Conservation (phyloP, 495 filamentous ascomycete species). For the Penicillium macrosclerotiorum region DNA sequence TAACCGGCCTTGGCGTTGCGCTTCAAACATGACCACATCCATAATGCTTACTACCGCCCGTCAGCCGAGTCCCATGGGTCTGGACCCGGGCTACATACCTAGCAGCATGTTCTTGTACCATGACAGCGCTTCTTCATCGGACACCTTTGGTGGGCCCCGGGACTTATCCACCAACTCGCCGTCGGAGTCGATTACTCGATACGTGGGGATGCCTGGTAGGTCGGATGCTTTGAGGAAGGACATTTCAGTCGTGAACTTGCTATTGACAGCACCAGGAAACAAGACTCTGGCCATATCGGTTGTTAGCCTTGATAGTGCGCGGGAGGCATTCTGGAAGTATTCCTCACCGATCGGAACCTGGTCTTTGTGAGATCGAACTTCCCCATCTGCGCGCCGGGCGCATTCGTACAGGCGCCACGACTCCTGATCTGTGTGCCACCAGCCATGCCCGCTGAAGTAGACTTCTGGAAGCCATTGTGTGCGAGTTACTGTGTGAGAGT, state of each 20-base stretch:
- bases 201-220: constrained; percentile 74
- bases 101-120: constrained; percentile 69
- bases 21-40: constrained; percentile 93
- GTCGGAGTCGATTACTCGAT: constrained; percentile 80
- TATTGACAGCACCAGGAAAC: constrained; percentile 94
- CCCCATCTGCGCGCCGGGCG: constrained; percentile 45
- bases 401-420: not conserved
- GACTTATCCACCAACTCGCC: constrained; percentile 73
- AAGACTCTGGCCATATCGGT: constrained; percentile 56
- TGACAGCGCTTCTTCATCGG: constrained; percentile 63
- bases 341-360: constrained; percentile 60
- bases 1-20: constrained; percentile 74
- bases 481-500: too few species aligned
- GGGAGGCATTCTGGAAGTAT: not conserved
- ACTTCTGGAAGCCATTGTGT: constrained; percentile 28
- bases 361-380: constrained; percentile 64
- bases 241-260: constrained; percentile 80
- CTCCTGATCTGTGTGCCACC: not conserved
- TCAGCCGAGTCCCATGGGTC: constrained; percentile 3
- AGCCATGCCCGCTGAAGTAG: constrained; percentile 8
- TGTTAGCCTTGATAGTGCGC: not conserved
- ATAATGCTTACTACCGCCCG: constrained; percentile 69
- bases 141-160: constrained; percentile 58
- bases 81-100: constrained; percentile 29
- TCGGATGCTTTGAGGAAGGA: constrained; percentile 68